These are phyloP conservation scores for Zea luxurians DNA, from an alignment of 176 grass and related monocot species.

Conservation along the genomic window DNA sequence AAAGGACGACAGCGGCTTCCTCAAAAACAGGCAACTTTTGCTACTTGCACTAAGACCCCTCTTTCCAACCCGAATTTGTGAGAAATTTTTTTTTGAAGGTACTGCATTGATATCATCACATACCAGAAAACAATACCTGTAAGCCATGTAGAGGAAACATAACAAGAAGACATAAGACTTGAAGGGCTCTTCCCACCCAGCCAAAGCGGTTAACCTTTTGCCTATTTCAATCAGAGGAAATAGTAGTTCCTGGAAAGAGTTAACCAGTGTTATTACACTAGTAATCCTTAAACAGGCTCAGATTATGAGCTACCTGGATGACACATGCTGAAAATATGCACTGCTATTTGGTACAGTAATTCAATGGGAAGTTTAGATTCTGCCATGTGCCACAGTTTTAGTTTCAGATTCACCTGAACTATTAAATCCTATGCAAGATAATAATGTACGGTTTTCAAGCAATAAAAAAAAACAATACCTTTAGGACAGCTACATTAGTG, in stretches of 20 bases:
- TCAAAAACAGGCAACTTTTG: background rate
- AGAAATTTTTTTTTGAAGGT: background rate
- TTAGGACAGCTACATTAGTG: slow-evolving; percentile 82
- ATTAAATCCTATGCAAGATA: background rate
- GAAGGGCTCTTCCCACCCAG: slow-evolving; percentile 79
- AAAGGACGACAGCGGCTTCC: background rate
- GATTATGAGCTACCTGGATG: background rate
- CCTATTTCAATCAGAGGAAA: slow-evolving; percentile 87
- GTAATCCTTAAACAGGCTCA: background rate
- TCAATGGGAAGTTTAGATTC: background rate
- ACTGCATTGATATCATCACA: background rate
- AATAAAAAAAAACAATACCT: slow-evolving; percentile 42
- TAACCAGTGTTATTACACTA: background rate
- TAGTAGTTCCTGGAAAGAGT: slow-evolving; percentile 66
- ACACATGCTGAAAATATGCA: background rate
- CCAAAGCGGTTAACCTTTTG: slow-evolving; percentile 59
- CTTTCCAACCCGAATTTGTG: background rate
- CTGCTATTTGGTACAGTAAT: background rate
- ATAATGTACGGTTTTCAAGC: background rate
- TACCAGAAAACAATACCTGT: slow-evolving; percentile 49
- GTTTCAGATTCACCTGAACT: background rate
- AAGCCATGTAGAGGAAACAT: slow-evolving; percentile 64
- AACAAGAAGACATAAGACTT: slow-evolving; percentile 81
- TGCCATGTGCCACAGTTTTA: background rate
- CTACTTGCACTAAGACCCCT: background rate